These are phyloP conservation scores for Mycena rebaudengoi DNA, from an alignment of 768 basidiomycete genomes.

Conservation along the genomic window DNA sequence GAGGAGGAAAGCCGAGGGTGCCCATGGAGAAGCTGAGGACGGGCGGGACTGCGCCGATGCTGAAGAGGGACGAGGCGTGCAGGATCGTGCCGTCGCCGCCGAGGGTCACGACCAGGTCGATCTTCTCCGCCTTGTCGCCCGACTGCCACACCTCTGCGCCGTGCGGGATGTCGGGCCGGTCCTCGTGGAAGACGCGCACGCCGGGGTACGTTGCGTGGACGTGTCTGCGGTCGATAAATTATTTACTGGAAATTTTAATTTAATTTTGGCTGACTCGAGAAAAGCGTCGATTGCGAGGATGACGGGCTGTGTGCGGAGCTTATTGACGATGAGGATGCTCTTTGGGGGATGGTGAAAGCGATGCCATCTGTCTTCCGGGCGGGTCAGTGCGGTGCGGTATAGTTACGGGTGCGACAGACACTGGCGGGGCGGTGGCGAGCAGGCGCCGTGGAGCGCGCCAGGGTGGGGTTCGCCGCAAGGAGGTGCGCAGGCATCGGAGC, in stretches of 20 bases:
- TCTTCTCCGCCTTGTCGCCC: conserved; percentile 63
- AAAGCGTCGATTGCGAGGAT: conserved; percentile 79
- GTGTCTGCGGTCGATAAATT: conserved; percentile 50
- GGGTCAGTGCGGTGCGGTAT: conserved; percentile 8
- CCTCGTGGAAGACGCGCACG: conserved; percentile 72
- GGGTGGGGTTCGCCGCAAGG: not conserved
- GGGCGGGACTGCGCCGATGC: conserved; percentile 90
- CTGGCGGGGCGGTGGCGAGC: conserved; percentile 31
- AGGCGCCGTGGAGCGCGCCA: not conserved
- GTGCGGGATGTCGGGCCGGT: conserved; percentile 69
- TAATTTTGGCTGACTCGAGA: conserved; percentile 59
- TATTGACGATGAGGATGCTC: conserved; percentile 81
- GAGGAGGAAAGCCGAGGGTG: conserved; percentile 89
- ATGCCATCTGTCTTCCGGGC: conserved; percentile 47
- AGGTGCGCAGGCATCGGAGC: conserved; percentile 7
- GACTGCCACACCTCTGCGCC: conserved; percentile 74
- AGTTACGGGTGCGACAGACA: conserved; percentile 33
- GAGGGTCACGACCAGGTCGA: conserved; percentile 89
- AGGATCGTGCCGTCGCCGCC: conserved; percentile 97
- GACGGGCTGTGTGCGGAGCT: conserved; percentile 80
- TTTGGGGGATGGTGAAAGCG: conserved; percentile 54
- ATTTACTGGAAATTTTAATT: conserved; percentile 9
- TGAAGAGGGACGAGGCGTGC: conserved; percentile 92
- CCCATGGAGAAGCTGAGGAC: conserved; percentile 94
- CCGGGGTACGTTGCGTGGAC: conserved; percentile 65